Evolutionary conservation across 768 basidiomycete genomes (phyloP).

Genomic region (Asterophora lycoperdoides): DNA sequence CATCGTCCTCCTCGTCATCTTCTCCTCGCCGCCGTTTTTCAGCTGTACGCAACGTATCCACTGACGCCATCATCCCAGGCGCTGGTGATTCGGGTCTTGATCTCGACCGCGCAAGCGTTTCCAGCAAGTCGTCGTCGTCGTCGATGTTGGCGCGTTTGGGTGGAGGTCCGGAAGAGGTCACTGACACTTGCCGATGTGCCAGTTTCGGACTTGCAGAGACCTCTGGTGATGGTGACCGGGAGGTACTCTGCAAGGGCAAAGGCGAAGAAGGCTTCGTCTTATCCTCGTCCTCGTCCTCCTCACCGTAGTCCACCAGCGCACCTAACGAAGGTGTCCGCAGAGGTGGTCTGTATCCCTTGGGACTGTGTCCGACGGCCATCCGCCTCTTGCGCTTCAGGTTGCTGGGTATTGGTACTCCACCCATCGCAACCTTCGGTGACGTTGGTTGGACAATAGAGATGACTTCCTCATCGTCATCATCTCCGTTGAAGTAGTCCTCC

Average conservation of each 20-base stretch:
- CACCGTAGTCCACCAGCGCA: conserved; percentile 73
- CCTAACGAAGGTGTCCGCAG: conserved; percentile 52
- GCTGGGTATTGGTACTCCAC: conserved; percentile 30
- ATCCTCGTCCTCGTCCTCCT: conserved; percentile 52
- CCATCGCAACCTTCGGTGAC: conserved; percentile 28
- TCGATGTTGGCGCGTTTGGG: conserved; percentile 37
- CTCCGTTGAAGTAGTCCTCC: conserved; percentile 90
- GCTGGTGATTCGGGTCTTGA: conserved; percentile 36
- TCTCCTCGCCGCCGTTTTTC: conserved; percentile 71
- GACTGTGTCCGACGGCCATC: conserved; percentile 34
- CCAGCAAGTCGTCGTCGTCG: conserved; percentile 51
- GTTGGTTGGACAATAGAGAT: conserved; percentile 36
- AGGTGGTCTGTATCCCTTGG: conserved; percentile 45
- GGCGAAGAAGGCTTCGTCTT: conserved; percentile 6
- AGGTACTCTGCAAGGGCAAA: conserved; percentile 17
- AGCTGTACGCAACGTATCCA: conserved; percentile 48
- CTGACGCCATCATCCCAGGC: conserved; percentile 28
- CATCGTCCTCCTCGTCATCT: conserved; percentile 73
- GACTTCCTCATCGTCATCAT: conserved; percentile 76
- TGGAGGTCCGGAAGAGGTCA: conserved; percentile 34
- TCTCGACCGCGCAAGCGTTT: conserved; percentile 44
- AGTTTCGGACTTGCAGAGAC: conserved; percentile 35
- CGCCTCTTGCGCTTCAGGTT: conserved; percentile 60
- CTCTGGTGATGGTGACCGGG: conserved; percentile 30
- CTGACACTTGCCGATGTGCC: conserved; percentile 32